Conservation (phyloP, 495 filamentous ascomycete species). For the Penicillium salamii region DNA sequence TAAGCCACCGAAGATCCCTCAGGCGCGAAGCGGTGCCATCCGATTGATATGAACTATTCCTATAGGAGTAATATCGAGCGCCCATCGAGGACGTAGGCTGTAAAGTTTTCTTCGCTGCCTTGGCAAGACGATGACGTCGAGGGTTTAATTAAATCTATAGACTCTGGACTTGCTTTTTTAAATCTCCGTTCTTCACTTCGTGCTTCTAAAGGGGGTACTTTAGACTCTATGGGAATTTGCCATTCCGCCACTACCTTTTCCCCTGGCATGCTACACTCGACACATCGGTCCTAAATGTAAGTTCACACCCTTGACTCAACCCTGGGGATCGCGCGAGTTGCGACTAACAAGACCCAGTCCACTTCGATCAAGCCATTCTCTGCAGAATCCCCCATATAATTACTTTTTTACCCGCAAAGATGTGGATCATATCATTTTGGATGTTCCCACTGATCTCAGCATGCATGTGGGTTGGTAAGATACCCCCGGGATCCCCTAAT, state of each 20-base stretch:
- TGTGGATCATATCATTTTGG: slow-evolving; percentile 63
- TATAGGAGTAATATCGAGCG: not conserved
- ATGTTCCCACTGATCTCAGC: slow-evolving; percentile 78
- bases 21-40: no score
- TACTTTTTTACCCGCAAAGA: slow-evolving; percentile 16
- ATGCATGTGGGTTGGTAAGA: slow-evolving; percentile 71
- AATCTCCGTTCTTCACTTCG: not conserved
- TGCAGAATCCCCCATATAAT: no score
- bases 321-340: slow-evolving; percentile 1
- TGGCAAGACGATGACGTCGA: slow-evolving; percentile 22
- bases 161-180: not conserved
- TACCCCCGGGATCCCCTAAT: slow-evolving; percentile 17
- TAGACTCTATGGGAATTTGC: not conserved
- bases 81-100: not conserved
- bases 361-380: no score
- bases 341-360: no score
- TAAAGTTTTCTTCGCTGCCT: slow-evolving; percentile 4
- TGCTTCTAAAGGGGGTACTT: no score
- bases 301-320: no score
- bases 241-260: slow-evolving; percentile 4
- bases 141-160: not conserved
- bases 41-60: not conserved
- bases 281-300: not conserved
- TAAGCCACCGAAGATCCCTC: no score
- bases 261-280: not conserved